Percentiles rank a stretch among this genome's conserved stretches.
Evolutionary conservation across 352 stramenopile species (phyloP).

Genomic region (Globisporangium mamillatum): DNA sequence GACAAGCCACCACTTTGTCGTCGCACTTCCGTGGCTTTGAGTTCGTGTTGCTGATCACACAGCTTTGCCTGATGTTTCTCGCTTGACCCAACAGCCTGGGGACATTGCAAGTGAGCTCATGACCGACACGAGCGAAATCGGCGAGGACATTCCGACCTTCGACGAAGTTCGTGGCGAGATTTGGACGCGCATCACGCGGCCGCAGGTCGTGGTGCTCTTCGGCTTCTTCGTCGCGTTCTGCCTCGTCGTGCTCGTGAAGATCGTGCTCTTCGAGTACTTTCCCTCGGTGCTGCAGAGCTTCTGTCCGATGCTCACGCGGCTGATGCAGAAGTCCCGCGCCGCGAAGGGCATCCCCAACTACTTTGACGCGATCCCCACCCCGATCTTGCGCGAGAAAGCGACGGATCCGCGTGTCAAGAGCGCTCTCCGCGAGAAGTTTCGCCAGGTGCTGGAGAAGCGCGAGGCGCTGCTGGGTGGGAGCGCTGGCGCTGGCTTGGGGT

Average conservation of each 20-base stretch:
- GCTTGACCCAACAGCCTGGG: constrained; percentile 3
- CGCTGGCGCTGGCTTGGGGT: constrained; percentile 14
- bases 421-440: constrained; percentile 45
- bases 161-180: constrained; percentile 37
- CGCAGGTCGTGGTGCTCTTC: constrained; percentile 77
- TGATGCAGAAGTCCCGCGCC: constrained; percentile 55
- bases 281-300: constrained; percentile 53
- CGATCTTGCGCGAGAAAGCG: constrained; percentile 56
- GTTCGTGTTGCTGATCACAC: background rate
- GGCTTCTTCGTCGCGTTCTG: constrained; percentile 59
- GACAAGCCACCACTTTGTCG: background rate
- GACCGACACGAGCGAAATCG: constrained; percentile 14
- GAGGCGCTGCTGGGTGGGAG: constrained; percentile 11
- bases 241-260: constrained; percentile 44
- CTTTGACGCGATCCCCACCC: constrained; percentile 74
- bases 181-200: constrained; percentile 56
- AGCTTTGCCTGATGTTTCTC: too few relatives aligned
- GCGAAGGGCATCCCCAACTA: constrained; percentile 78
- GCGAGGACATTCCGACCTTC: constrained; percentile 64
- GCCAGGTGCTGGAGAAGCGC: constrained; percentile 39
- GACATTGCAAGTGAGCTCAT: constrained; percentile 21
- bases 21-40: background rate
- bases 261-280: constrained; percentile 70
- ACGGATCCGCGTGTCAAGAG: constrained; percentile 25
- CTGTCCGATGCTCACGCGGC: constrained; percentile 46